These are phyloP conservation scores for Aspergillus saccharolyticus DNA, from an alignment of 495 filamentous ascomycete genomes.

Conservation along the genomic window DNA sequence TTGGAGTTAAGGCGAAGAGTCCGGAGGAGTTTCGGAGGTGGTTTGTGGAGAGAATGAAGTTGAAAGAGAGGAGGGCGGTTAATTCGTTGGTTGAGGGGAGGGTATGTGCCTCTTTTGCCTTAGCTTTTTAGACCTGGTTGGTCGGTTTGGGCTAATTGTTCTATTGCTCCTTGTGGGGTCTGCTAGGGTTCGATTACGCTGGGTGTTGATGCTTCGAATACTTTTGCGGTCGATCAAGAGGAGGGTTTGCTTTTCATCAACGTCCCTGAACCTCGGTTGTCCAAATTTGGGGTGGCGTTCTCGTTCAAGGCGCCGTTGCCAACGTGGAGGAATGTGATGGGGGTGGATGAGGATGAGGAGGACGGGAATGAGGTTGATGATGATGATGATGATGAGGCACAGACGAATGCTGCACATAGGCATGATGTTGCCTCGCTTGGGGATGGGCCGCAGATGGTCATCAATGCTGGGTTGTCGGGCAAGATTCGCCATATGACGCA, in stretches of 20 bases:
- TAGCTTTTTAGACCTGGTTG: slow-evolving; percentile 4
- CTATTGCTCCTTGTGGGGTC: slow-evolving; percentile 22
- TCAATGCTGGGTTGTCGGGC: slow-evolving; percentile 32
- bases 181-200: slow-evolving; percentile 23
- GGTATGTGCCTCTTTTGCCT: slow-evolving; percentile 28
- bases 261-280: slow-evolving; percentile 22
- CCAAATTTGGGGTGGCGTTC: slow-evolving; percentile 28
- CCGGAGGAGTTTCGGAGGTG: slow-evolving; percentile 46
- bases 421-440: not conserved
- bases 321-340: slow-evolving; percentile 18
- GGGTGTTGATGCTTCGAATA: slow-evolving; percentile 38
- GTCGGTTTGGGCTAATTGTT: not conserved
- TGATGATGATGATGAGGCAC: slow-evolving; percentile 11
- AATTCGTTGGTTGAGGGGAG: slow-evolving; percentile 39
- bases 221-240: slow-evolving; percentile 30
- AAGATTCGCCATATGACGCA: slow-evolving; percentile 21
- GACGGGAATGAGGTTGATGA: too few species aligned
- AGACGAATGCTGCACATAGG: not conserved
- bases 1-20: slow-evolving; percentile 42
- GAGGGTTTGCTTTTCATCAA: slow-evolving; percentile 27
- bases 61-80: slow-evolving; percentile 36
- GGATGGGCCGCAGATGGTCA: slow-evolving; percentile 22
- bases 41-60: slow-evolving; percentile 46
- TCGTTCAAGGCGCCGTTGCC: slow-evolving; percentile 34
- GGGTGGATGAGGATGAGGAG: slow-evolving; percentile 17